These are phyloP conservation scores for Aspergillus cristatus DNA, from an alignment of 495 filamentous ascomycete species.

Conservation along the genomic window DNA sequence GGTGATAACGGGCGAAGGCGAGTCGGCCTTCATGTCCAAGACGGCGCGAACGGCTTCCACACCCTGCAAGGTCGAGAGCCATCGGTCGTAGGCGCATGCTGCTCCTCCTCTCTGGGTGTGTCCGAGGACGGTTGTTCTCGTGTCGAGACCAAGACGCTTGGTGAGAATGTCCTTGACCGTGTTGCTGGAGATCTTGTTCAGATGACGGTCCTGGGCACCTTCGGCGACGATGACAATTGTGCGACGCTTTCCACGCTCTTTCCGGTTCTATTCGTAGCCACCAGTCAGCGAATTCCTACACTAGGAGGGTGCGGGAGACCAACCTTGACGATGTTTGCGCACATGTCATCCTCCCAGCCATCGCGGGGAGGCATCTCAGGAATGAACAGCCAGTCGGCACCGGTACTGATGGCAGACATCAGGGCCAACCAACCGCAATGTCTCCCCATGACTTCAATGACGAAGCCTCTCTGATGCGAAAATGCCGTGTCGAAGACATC, in stretches of 20 bases:
- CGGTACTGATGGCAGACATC: slow-evolving; percentile 92
- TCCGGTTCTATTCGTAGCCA: slow-evolving; percentile 56
- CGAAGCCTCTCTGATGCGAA: slow-evolving; percentile 95
- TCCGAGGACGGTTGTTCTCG: slow-evolving; percentile 87
- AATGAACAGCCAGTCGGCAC: slow-evolving; percentile 94
- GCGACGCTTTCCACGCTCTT: slow-evolving; percentile 78
- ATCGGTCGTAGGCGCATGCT: slow-evolving; percentile 89
- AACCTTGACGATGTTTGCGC: slow-evolving; percentile 66
- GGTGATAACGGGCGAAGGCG: slow-evolving; percentile 87
- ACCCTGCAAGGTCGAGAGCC: slow-evolving; percentile 87
- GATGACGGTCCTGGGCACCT: slow-evolving; percentile 77
- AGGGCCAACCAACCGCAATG: slow-evolving; percentile 97
- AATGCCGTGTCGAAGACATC: slow-evolving; percentile 94
- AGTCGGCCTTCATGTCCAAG: slow-evolving; percentile 80
- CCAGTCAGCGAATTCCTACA: too few relatives aligned
- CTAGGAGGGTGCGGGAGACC: slow-evolving; percentile 6
- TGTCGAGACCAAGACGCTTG: slow-evolving; percentile 73
- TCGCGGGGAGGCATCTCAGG: slow-evolving; percentile 87
- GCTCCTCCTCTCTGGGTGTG: slow-evolving; percentile 93
- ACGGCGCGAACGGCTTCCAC: slow-evolving; percentile 95
- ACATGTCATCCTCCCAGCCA: slow-evolving; percentile 90
- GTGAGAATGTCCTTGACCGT: slow-evolving; percentile 84
- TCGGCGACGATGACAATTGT: slow-evolving; percentile 98
- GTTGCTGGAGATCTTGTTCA: slow-evolving; percentile 71
- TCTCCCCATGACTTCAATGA: slow-evolving; percentile 98